Percentiles rank a stretch among this genome's conserved stretches.
Evolutionary conservation across 257 asterid genomes (phyloP).

Genomic region (Cinchona pubescens): DNA sequence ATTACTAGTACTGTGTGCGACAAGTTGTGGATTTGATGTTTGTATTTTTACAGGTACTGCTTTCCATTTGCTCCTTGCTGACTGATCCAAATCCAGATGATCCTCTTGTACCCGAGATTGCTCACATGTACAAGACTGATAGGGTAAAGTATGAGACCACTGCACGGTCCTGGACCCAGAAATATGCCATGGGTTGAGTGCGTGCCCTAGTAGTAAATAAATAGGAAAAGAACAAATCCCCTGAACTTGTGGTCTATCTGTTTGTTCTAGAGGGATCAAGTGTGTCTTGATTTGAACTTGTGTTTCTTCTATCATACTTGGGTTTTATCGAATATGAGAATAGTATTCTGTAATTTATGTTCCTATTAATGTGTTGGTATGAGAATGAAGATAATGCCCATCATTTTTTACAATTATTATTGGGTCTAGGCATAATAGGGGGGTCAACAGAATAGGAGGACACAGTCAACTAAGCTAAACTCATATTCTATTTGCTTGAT

Average conservation of each 20-base stretch:
- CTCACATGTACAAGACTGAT: slow-evolving; percentile 72
- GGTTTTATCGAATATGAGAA: not conserved
- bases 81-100: slow-evolving; percentile 88
- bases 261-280: slow-evolving; percentile 9
- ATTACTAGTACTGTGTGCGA: not conserved
- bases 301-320: not conserved
- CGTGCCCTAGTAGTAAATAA: slow-evolving; percentile 32
- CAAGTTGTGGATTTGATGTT: not conserved
- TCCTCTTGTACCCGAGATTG: slow-evolving; percentile 85
- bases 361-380: not conserved
- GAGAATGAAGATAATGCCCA: not conserved
- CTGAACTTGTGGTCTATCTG: slow-evolving; percentile 23
- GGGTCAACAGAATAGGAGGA: too few species aligned
- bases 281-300: slow-evolving; percentile 3
- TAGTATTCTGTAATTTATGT: not conserved
- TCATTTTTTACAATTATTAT: too few species aligned
- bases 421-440: too few species aligned
- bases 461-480: not conserved
- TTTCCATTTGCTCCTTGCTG: slow-evolving; percentile 72
- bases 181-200: slow-evolving; percentile 66
- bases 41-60: slow-evolving; percentile 53
- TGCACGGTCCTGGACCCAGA: slow-evolving; percentile 81
- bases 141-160: slow-evolving; percentile 66
- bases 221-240: slow-evolving; percentile 18
- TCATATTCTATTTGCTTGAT: too few species aligned